Evolutionary conservation across 495 filamentous ascomycete genomes (phyloP).

Genomic region (Hypoxylon rickii): DNA sequence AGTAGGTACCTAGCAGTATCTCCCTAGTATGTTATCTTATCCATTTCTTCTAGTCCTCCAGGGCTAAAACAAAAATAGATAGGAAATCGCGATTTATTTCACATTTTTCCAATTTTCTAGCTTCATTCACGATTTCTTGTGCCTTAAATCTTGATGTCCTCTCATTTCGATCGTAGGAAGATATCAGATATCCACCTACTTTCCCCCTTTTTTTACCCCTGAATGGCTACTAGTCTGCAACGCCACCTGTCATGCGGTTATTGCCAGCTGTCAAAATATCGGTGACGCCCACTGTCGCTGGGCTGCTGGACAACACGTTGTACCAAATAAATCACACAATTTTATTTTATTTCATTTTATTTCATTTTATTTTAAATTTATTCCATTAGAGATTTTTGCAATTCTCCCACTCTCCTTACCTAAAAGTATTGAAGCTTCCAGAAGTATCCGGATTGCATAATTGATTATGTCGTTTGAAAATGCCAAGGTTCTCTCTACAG

Average conservation of each 20-base stretch:
- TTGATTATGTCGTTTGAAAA: slow-evolving; percentile 41
- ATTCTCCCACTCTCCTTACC: background rate
- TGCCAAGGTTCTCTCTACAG: slow-evolving; percentile 54
- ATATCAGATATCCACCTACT: background rate
- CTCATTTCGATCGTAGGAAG: no score
- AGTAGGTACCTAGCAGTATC: no score
- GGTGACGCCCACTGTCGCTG: slow-evolving; percentile 31
- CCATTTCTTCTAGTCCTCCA: no score
- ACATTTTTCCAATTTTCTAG: no score
- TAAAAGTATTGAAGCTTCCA: no score
- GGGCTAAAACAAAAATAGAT: no score
- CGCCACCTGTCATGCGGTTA: background rate
- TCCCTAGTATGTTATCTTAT: no score
- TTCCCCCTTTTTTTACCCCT: background rate
- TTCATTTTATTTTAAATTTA: background rate
- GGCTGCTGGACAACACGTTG: no score
- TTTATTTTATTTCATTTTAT: slow-evolving; percentile 14
- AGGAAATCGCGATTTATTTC: no score
- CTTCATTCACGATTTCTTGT: no score
- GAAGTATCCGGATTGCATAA: no score
- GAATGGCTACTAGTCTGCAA: background rate
- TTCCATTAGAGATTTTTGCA: background rate
- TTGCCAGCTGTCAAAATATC: slow-evolving; percentile 26
- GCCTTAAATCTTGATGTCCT: no score
- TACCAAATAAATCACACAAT: slow-evolving; percentile 11